Base-by-base conservation (phyloP, 176 grass and related monocot genomes). In the Oryza rufipogon region DNA sequence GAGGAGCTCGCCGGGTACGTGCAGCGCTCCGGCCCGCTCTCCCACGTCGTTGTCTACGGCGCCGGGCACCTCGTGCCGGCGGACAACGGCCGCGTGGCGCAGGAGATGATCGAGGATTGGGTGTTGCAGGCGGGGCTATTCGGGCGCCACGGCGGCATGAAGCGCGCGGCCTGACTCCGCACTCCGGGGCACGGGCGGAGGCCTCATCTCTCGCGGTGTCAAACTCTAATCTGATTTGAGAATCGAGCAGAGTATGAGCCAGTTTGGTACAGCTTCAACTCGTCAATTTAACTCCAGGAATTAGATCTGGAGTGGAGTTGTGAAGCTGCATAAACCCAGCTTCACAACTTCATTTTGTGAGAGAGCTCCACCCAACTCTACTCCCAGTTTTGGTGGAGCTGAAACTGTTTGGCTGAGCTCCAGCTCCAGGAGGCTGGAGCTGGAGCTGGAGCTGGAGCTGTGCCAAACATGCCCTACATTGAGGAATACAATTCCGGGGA, bases 81-180 rank as follows among this genome's bases (percentile, higher is more conserved):
- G 6, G 87, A 86, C 68, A 85, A 89, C 12, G 83, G 74, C 19
- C 63, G 32, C 23, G 81, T 68, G 11, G 66, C 80, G 20, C 87
- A 84, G 70, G 81, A 41, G 38, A 92, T 92, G 87, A 92, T 92
- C 61, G 84, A 92, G 76, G 22, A 73, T 0, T 92, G 91, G 84
- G 71, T 81, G 6, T 13, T 68, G 41, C 23, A 73, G 56, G 76
- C 60, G 0, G 80, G 76, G 19, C 22, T 87, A 9, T 84, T 89
- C 33, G 33, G 4, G 2, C 4, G 34, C 3, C 15, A 36, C 56
- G 16, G 33, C 4, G 68, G 63, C 61, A 25, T 28, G 20, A 74
- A 12, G 42, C 19, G 7, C 19, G 46, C 48, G 5, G 33, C 36
- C 20, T 77, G 28, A 28, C 28, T 13, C 3, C 1, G 36, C 36